These are phyloP conservation scores for Blastobotrys muscicola DNA, from an alignment of 805 yeast species.

Conservation along the genomic window DNA sequence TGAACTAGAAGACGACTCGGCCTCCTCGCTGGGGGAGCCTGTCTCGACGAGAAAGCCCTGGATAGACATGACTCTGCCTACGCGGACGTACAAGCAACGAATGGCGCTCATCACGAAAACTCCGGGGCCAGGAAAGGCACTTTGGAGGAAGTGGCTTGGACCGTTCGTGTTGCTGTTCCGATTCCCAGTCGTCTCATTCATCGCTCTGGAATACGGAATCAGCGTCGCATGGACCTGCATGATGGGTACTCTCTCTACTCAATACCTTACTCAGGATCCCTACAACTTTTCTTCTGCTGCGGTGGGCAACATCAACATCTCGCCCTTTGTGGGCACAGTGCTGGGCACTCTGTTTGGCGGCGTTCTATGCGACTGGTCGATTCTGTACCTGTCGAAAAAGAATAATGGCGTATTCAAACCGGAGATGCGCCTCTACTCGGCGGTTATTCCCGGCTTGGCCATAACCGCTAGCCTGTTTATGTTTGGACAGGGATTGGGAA, in stretches of 20 bases:
- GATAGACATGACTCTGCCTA: constrained; percentile 5
- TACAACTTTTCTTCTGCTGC: constrained; percentile 10
- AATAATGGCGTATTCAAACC: constrained; percentile 3
- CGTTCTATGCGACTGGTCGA: constrained; percentile 7
- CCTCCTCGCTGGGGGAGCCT: background rate
- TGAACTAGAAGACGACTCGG: constrained; percentile 1
- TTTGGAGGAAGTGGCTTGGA: constrained; percentile 6
- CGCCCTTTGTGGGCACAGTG: constrained; percentile 11
- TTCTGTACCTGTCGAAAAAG: constrained; percentile 4
- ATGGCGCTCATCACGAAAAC: constrained; percentile 6
- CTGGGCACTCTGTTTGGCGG: constrained; percentile 11
- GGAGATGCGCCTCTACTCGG: constrained; percentile 3
- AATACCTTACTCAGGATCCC: constrained; percentile 5
- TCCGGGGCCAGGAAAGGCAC: constrained; percentile 4
- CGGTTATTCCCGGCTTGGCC: constrained; percentile 2
- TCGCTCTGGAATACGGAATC: constrained; percentile 10
- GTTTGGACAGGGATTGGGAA: constrained; percentile 2
- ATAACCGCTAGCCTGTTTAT: constrained; percentile 3
- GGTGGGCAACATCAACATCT: constrained; percentile 10
- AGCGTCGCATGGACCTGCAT: constrained; percentile 11
- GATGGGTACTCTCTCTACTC: constrained; percentile 7
- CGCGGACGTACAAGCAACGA: constrained; percentile 4
- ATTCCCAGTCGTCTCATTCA: constrained; percentile 9
- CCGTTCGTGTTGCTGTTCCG: constrained; percentile 7
- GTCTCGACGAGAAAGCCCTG: background rate